Conservation (phyloP, 257 asterid species). For the Solanum dulcamara region DNA sequence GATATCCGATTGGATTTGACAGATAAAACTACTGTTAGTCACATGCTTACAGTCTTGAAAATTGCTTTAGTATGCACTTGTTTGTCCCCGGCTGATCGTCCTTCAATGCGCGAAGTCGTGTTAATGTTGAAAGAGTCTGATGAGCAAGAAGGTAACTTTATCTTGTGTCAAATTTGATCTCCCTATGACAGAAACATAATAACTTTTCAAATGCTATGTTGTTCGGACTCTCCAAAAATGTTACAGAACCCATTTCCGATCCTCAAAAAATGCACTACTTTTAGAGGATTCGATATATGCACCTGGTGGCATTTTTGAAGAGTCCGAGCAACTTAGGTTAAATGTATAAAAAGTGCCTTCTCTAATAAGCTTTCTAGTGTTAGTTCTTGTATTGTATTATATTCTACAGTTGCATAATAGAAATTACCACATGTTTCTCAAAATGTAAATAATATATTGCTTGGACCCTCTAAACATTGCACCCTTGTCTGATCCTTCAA, state of each 20-base stretch:
- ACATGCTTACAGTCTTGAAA: conserved; percentile 65
- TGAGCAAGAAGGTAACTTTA: conserved; percentile 33
- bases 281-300: not conserved
- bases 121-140: conserved; percentile 67
- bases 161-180: conserved; percentile 35
- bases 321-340: not conserved
- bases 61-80: conserved; percentile 71
- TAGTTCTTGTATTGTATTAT: conserved; percentile 15
- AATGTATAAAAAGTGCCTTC: conserved; percentile 16
- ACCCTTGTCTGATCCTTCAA: not conserved
- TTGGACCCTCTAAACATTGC: no score
- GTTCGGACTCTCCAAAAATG: not conserved
- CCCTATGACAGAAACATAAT: conserved; percentile 19
- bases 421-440: conserved; percentile 17
- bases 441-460: conserved; percentile 2
- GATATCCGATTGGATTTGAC: conserved; percentile 46
- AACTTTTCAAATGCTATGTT: conserved; percentile 1
- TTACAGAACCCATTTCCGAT: not conserved
- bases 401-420: conserved; percentile 9
- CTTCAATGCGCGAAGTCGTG: conserved; percentile 81
- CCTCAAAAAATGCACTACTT: not conserved
- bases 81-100: conserved; percentile 63
- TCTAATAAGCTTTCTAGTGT: conserved; percentile 7
- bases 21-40: conserved; percentile 34
- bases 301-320: not conserved